Base-by-base conservation (phyloP, 2,329 filamentous ascomycete species). In the Cyphellophora attinorum region DNA sequence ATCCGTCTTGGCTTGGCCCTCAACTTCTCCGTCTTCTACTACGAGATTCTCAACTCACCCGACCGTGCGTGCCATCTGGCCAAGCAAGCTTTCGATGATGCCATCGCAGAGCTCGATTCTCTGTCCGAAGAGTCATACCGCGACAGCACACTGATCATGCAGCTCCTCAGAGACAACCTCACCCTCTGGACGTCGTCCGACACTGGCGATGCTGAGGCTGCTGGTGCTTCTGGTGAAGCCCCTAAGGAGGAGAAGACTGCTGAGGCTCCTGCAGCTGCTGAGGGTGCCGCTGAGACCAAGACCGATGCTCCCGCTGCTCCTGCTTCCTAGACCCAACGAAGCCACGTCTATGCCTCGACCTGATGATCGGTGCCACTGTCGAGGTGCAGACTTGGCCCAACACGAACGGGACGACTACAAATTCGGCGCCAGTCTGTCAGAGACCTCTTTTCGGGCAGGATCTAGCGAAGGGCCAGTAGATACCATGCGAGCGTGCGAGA, bases 11-110 rank as follows among this genome's bases (percentile, higher is more conserved):
- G 89, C 64, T 81, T 96, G 57, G 89, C 89, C 51, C 79, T 96
- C 53, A 96, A 95, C 81, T 95, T 96, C 79, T 95, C 88, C 47
- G 89, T 95, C 57, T 95, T 95, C 75, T 94, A 94, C 79, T 94
- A 95, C 68, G 91, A 95, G 76, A 95, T 95, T 62, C 74, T 95
- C 60, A 96, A 95, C 81, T 93, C 88, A 21, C 89, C 88, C 57
- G 88, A 95, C 67, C 85, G 84, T 60, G 89, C 89, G 58, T 96
- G 89, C 79, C 89, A 96, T 63, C 79, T 96, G 51, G 89, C 89
- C 67, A 96, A 96, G 79, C 89, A 96, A 74, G 89, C 91, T 33
- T 96, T 96, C 59, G 89, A 96, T 62, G 89, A 95, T 64, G 89
- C 89, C 57, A 95, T 96, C 62, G 89, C 89, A 58, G 88, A 96